Conservation (phyloP, 2,329 filamentous ascomycete species). For the Ophiosphaerella korrae region DNA sequence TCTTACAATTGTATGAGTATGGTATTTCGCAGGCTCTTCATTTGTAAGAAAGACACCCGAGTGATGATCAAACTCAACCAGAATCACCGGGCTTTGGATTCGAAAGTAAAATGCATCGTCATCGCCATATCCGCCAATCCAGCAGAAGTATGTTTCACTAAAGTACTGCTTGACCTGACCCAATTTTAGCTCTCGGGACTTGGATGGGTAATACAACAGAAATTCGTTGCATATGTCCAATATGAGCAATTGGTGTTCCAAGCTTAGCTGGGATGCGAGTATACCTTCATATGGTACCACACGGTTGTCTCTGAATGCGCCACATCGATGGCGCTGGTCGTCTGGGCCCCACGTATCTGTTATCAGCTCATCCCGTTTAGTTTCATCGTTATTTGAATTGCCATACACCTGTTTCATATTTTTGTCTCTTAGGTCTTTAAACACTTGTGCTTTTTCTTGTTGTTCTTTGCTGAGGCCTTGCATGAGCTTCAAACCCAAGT, state of each 20-base stretch:
- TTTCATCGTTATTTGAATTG: constrained; percentile 30
- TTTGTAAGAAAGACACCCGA: constrained; percentile 79
- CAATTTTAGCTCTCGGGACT: constrained; percentile 61
- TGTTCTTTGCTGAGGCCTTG: constrained; percentile 59
- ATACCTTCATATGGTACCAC: constrained; percentile 75
- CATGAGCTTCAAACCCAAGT: constrained; percentile 71
- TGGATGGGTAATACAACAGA: constrained; percentile 68
- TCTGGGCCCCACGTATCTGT: constrained; percentile 76
- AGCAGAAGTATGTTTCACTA: constrained; percentile 76
- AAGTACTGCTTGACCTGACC: constrained; percentile 61
- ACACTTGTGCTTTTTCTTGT: constrained; percentile 62
- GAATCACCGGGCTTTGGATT: constrained; percentile 74
- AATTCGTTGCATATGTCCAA: constrained; percentile 67
- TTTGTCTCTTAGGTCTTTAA: constrained; percentile 65
- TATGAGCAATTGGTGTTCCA: constrained; percentile 60
- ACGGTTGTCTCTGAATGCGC: constrained; percentile 79
- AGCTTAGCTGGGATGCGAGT: constrained; percentile 55
- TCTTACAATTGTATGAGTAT: constrained; percentile 75
- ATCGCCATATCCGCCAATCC: constrained; percentile 73
- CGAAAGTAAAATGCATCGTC: constrained; percentile 77
- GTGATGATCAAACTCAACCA: constrained; percentile 81
- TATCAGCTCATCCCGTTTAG: constrained; percentile 45
- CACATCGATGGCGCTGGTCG: constrained; percentile 78
- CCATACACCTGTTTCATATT: constrained; percentile 61
- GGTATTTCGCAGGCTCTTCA: constrained; percentile 74